phyloP scores from a whole-genome alignment of 148 eudicot species.

The Selenicereus undatus region DNA sequence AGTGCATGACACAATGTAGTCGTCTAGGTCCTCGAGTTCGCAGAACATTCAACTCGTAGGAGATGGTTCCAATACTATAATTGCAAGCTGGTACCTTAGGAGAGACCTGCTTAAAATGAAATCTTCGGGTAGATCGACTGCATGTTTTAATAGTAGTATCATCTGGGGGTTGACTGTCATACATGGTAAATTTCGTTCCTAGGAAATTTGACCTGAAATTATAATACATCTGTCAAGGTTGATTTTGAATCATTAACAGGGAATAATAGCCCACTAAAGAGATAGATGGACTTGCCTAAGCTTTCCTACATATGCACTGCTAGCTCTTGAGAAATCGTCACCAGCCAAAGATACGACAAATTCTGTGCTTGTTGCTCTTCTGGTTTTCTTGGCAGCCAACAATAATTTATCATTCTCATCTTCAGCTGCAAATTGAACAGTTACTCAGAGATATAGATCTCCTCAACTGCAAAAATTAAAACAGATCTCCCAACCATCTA shows the following conservation, averaged over 20 bases:
- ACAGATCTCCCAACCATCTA: background rate
- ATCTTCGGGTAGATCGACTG: conserved; percentile 49
- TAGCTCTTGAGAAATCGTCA: conserved; percentile 81
- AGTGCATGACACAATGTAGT: conserved; percentile 67
- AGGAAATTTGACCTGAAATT: conserved; percentile 79
- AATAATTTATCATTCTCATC: conserved; percentile 68
- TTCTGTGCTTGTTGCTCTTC: conserved; percentile 76
- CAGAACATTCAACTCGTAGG: conserved; percentile 82
- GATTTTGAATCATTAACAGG: background rate
- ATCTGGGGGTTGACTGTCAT: conserved; percentile 64
- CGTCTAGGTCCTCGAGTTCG: conserved; percentile 86
- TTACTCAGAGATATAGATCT: background rate
- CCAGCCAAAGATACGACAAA: conserved; percentile 75
- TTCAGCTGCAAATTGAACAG: conserved; percentile 52
- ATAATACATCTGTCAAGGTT: background rate
- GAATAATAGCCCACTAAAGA: background rate
- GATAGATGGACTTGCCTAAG: conserved; percentile 51
- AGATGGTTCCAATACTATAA: conserved; percentile 55
- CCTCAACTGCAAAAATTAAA: background rate
- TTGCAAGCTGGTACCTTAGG: conserved; percentile 68
- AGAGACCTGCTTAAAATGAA: conserved; percentile 72
- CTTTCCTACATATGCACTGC: conserved; percentile 77
- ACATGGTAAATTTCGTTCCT: conserved; percentile 83
- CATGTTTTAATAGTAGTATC: conserved; percentile 36
- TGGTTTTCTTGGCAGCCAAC: conserved; percentile 70